Evolutionary conservation across 345 rosid genomes (phyloP).

Genomic region (Gossypium mustelinum): DNA sequence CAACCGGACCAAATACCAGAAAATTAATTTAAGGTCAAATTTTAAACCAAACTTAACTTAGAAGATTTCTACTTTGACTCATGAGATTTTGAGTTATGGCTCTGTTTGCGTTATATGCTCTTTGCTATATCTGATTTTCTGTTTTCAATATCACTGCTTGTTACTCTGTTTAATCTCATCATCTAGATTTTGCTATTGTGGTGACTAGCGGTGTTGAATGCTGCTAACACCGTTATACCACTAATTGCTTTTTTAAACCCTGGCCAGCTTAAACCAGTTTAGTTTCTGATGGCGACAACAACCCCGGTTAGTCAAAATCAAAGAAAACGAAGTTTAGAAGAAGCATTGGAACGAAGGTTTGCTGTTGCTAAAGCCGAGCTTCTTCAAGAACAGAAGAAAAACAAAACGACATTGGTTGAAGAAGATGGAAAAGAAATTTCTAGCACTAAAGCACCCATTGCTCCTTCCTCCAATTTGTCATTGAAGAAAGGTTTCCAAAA

Average conservation of each 20-base stretch:
- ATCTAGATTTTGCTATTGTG: too few relatives aligned
- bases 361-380: conserved; percentile 53
- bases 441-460: conserved; percentile 14
- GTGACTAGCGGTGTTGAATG: too few relatives aligned
- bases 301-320: conserved; percentile 28
- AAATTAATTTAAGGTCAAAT: too few relatives aligned
- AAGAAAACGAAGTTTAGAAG: conserved; percentile 48
- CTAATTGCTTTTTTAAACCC: not conserved
- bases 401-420: conserved; percentile 18
- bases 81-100: too few relatives aligned
- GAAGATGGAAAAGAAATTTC: conserved; percentile 18
- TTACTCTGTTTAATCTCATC: too few relatives aligned
- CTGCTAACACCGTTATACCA: too few relatives aligned
- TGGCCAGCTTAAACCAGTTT: not conserved
- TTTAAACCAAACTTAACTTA: too few relatives aligned
- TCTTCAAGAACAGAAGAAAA: conserved; percentile 44
- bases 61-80: too few relatives aligned
- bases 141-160: too few relatives aligned
- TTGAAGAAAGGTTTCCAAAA: conserved; percentile 33
- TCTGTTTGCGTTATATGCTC: too few relatives aligned
- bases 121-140: too few relatives aligned
- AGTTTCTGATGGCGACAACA: conserved; percentile 16
- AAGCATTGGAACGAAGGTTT: conserved; percentile 58
- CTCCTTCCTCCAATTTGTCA: conserved; percentile 14
- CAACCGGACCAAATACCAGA: too few relatives aligned